A percentile compares a stretch with the other conserved stretches of the same genome.
phyloP scores from a whole-genome alignment of 1,284 basidiomycete genomes.

The Fistulinella cinereoalba region DNA sequence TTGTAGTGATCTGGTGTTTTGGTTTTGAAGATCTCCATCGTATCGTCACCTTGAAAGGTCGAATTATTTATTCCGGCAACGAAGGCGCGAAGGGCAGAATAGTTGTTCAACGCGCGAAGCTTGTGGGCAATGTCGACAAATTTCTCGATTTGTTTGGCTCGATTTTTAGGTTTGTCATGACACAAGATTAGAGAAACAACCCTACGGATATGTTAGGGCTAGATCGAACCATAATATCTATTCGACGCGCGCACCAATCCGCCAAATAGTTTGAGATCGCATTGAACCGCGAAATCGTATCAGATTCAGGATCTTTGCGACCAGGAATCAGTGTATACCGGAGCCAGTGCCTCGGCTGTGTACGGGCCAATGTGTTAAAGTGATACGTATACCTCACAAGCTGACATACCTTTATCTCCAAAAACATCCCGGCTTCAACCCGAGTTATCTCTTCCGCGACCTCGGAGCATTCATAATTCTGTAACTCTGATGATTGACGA shows the following conservation, averaged over 20 bases:
- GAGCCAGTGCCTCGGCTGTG: slow-evolving; percentile 77
- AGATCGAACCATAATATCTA: too few species aligned
- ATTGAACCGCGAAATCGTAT: slow-evolving; percentile 68
- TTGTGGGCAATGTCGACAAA: slow-evolving; percentile 72
- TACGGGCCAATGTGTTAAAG: slow-evolving; percentile 6
- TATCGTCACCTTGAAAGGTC: slow-evolving; percentile 65
- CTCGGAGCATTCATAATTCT: slow-evolving; percentile 52
- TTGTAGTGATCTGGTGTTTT: slow-evolving; percentile 65
- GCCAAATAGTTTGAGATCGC: slow-evolving; percentile 72
- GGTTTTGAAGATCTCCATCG: slow-evolving; percentile 63
- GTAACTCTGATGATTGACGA: slow-evolving; percentile 53
- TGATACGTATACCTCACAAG: not conserved
- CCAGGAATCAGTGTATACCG: slow-evolving; percentile 66
- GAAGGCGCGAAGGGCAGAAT: slow-evolving; percentile 76
- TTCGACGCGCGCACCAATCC: slow-evolving; percentile 65
- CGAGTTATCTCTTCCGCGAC: slow-evolving; percentile 79
- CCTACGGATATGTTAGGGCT: slow-evolving; percentile 39
- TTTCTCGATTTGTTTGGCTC: slow-evolving; percentile 73
- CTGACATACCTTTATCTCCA: slow-evolving; percentile 61
- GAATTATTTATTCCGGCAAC: slow-evolving; percentile 81
- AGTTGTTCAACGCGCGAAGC: slow-evolving; percentile 70
- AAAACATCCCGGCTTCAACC: slow-evolving; percentile 58
- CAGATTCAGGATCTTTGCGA: slow-evolving; percentile 58
- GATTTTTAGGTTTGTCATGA: slow-evolving; percentile 63
- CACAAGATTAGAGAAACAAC: slow-evolving; percentile 76